Evolutionary conservation across 352 stramenopile genomes (phyloP).

Genomic region (Lagenidium sp.): DNA sequence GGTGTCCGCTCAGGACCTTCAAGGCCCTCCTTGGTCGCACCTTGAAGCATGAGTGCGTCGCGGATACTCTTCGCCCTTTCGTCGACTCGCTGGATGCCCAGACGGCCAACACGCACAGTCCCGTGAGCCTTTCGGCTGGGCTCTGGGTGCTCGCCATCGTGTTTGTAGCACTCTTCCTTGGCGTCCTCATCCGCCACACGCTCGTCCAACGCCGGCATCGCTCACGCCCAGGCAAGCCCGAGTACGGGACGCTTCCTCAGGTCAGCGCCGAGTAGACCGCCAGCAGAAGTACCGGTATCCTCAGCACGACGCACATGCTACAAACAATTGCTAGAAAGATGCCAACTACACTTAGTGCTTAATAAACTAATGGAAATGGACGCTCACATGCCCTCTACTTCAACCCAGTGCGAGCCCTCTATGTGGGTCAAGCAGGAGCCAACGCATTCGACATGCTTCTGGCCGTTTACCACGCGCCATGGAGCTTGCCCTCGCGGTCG

Average conservation of each 20-base stretch:
- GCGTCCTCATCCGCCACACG: conserved; percentile 9
- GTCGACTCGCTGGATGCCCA: conserved; percentile 32
- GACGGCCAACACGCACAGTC: conserved; percentile 4
- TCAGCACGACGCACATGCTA: no score
- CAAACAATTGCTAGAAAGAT: no score
- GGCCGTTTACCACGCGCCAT: conserved; percentile 53
- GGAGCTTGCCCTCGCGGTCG: conserved; percentile 90
- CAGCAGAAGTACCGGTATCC: no score
- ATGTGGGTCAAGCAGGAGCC: no score
- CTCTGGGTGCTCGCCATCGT: conserved; percentile 28
- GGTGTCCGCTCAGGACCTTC: conserved; percentile 56
- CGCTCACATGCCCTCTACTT: no score
- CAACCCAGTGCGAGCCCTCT: no score
- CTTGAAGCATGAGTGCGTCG: conserved; percentile 59
- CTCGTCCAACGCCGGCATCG: conserved; percentile 9
- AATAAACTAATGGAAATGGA: not conserved
- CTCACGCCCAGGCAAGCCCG: conserved; percentile 1
- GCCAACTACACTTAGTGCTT: no score
- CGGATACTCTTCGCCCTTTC: conserved; percentile 58
- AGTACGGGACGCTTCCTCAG: conserved; percentile 18
- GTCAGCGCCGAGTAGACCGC: conserved; percentile 14
- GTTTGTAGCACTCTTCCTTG: conserved; percentile 25
- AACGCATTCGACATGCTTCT: no score
- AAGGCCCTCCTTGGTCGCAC: conserved; percentile 55
- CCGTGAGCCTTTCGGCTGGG: conserved; percentile 23